Percentiles rank a stretch among this genome's conserved stretches.
phyloP scores from a whole-genome alignment of 345 rosid species.

The Nasturtium officinale region DNA sequence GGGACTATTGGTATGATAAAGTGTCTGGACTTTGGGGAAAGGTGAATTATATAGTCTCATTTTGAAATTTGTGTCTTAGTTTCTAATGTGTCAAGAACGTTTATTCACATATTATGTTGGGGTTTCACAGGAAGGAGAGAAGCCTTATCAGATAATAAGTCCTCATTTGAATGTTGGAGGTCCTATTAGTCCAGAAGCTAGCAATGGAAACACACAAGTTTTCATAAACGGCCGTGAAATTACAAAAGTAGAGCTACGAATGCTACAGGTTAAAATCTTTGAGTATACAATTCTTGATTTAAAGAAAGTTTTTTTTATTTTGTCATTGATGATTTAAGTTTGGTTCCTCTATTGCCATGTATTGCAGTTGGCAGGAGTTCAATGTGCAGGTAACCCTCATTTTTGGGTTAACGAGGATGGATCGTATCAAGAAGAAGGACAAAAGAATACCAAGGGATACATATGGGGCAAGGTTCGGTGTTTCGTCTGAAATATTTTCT shows the following conservation, averaged over 20 bases:
- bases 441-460: conserved; percentile 93
- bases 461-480: conserved; percentile 95
- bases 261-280: conserved; percentile 78
- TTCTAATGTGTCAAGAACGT: conserved; percentile 25
- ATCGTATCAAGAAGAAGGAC: conserved; percentile 99
- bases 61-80: conserved; percentile 20
- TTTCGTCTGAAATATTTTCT: background rate
- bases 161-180: conserved; percentile 96
- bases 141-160: conserved; percentile 85
- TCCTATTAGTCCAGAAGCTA: conserved; percentile 73
- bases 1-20: conserved; percentile 98
- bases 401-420: conserved; percentile 99
- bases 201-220: conserved; percentile 91
- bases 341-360: background rate
- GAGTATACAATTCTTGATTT: background rate
- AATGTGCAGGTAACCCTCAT: conserved; percentile 99
- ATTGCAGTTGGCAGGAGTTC: conserved; percentile 97
- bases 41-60: conserved; percentile 52
- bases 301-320: background rate
- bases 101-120: conserved; percentile 41
- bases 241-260: conserved; percentile 87
- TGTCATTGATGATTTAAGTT: conserved; percentile 17
- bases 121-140: conserved; percentile 83
- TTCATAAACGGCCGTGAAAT: conserved; percentile 96
- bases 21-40: conserved; percentile 99